Base-by-base conservation (phyloP, 805 yeast genomes). In the Cyberlindnera xishuangbannaensis region DNA sequence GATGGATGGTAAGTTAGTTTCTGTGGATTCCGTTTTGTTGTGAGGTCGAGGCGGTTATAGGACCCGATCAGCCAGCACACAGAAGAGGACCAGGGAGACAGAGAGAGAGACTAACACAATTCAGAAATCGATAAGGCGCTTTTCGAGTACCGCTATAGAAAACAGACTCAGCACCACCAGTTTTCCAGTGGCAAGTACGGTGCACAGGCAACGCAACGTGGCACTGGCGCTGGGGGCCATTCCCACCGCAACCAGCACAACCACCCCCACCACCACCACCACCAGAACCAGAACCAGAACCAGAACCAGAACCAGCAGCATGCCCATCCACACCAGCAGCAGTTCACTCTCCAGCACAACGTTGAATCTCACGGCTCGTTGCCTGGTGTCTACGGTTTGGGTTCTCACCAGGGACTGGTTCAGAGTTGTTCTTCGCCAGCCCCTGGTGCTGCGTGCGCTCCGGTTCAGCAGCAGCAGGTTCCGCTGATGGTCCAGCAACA, bases 91-190 rank as follows among this genome's bases (percentile, higher is more conserved):
- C n/a, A n/a, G n/a, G n/a, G n/a, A n/a, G n/a, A n/a, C n/a, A n/a
- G n/a, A n/a, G n/a, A n/a, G n/a, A n/a, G n/a, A n/a, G n/a, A 4
- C 23, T 12, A 20, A 20, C 23, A 9, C 9, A 20, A 9, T 20
- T 12, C 24, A 48, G 53, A 44, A 18, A 37, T 49, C 17, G 51
- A 49, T 21, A 49, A 33, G 35, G 54, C 51, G 8, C 33, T 49
- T 29, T 44, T 49, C 20, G 52, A 49, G 25, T 41, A 38, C 30
- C 47, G 50, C 18, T 44, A 47, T 34, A 45, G 42, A 33, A 42
- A 37, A 33, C 53, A 37, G 31, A 27, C 13, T 27, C 31, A 30
- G 16, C 28, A 27, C 11, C 31, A 30, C 22, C 32, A 24, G 29
- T 19, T n/a, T 24, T 13, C 15, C 30, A 13, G 16, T 25, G 26